A percentile compares a stretch with the other conserved stretches of the same genome.
Evolutionary conservation across 2,329 filamentous ascomycete species (phyloP).

Genomic region (Raffaelea ambrosiae): DNA sequence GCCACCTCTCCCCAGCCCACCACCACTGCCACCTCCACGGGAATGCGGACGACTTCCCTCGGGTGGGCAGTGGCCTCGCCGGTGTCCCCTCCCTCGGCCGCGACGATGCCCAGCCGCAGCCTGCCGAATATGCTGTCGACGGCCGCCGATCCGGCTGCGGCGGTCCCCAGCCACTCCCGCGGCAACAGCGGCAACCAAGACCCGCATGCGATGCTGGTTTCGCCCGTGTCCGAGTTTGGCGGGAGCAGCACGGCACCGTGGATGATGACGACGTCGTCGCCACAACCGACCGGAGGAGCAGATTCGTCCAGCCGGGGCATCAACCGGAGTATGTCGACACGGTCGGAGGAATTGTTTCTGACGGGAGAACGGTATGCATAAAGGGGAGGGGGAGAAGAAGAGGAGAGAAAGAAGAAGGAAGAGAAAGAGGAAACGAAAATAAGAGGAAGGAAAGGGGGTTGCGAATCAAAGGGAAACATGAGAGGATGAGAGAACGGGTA

Average conservation of each 20-base stretch:
- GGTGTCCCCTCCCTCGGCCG: too few relatives aligned
- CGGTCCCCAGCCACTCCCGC: not conserved
- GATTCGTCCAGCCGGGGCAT: too few relatives aligned
- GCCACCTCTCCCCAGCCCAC: too few relatives aligned
- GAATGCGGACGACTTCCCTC: constrained; percentile 14
- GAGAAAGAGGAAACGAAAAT: too few relatives aligned
- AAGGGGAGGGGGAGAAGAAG: not conserved
- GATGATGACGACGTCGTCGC: constrained; percentile 8
- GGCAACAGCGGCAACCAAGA: not conserved
- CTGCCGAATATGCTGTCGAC: too few relatives aligned
- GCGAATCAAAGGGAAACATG: too few relatives aligned
- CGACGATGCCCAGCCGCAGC: not conserved
- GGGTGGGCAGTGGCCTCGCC: constrained; percentile 19
- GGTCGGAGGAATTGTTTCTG: constrained; percentile 33
- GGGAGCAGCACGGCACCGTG: constrained; percentile 15
- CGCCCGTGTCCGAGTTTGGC: constrained; percentile 7
- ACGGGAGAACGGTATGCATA: constrained; percentile 13
- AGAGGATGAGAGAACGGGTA: too few relatives aligned
- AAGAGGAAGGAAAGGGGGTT: too few relatives aligned
- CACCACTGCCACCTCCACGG: not conserved
- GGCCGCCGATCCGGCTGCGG: too few relatives aligned
- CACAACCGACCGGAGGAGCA: too few relatives aligned
- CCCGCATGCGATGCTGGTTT: constrained; percentile 1
- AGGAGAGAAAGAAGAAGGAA: not conserved
- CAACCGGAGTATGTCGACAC: constrained; percentile 27